These are phyloP conservation scores for Jaenimonas drosophilae DNA, from an alignment of 208 protist genomes.

Conservation along the genomic window DNA sequence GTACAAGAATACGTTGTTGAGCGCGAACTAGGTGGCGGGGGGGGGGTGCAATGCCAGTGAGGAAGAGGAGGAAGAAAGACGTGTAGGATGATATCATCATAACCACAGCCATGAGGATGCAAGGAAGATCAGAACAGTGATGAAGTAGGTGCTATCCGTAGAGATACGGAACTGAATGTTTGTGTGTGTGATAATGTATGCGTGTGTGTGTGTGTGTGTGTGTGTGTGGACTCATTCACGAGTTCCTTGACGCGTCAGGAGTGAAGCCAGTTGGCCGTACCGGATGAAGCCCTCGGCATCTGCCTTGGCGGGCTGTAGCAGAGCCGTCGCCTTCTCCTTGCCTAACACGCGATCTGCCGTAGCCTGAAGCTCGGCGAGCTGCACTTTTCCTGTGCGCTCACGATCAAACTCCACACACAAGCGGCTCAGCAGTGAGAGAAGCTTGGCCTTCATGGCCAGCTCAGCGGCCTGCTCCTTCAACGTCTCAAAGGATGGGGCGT, in stretches of 20 bases:
- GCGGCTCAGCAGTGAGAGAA: slow-evolving; percentile 45
- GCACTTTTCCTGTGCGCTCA: slow-evolving; percentile 43
- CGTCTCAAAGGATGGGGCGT: slow-evolving; percentile 29
- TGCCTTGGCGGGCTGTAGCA: slow-evolving; percentile 48
- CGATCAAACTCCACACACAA: slow-evolving; percentile 67
- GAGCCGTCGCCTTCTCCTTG: slow-evolving; percentile 26
- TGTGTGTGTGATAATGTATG: too few relatives aligned
- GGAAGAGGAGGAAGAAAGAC: too few relatives aligned
- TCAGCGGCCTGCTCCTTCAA: slow-evolving; percentile 25
- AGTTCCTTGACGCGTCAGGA: slow-evolving; percentile 69
- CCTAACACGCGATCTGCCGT: slow-evolving; percentile 51
- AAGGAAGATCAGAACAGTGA: too few relatives aligned
- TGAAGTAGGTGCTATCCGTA: too few relatives aligned
- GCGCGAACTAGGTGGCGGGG: too few relatives aligned
- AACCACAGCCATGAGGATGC: too few relatives aligned
- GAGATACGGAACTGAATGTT: too few relatives aligned
- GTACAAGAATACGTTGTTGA: too few relatives aligned
- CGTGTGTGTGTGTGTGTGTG: too few relatives aligned
- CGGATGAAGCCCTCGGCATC: slow-evolving; percentile 66
- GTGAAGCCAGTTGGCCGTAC: slow-evolving; percentile 56
- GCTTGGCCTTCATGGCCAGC: slow-evolving; percentile 44
- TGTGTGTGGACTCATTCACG: too few relatives aligned
- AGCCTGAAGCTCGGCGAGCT: slow-evolving; percentile 36
- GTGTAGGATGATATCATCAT: too few relatives aligned
- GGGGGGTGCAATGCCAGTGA: too few relatives aligned